Percentiles rank a stretch among this genome's conserved stretches.
Conservation (phyloP, 2,329 filamentous ascomycete species). For the Curvularia spicifera region DNA sequence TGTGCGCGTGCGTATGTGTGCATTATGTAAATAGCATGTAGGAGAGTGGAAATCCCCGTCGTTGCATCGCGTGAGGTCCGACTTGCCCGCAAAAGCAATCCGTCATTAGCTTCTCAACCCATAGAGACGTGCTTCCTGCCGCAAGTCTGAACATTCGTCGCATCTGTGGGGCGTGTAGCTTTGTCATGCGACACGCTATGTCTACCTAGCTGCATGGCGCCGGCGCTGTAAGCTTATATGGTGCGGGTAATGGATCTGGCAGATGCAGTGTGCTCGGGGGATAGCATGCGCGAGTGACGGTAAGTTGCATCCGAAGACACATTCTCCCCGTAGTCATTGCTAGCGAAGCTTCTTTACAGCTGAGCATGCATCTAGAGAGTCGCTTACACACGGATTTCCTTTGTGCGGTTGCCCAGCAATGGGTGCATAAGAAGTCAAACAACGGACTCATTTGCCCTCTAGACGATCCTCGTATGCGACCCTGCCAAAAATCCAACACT, state of each 20-base stretch:
- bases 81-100: constrained; percentile 15
- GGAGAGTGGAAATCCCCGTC: constrained; percentile 19
- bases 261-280: constrained; percentile 31
- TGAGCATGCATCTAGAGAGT: constrained; percentile 1
- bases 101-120: constrained; percentile 21
- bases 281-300: constrained; percentile 19
- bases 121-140: constrained; percentile 21
- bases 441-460: constrained; percentile 34
- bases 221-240: constrained; percentile 25
- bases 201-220: constrained; percentile 23
- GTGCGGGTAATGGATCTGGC: constrained; percentile 33
- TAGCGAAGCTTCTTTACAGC: constrained; percentile 15
- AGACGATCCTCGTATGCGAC: constrained; percentile 33
- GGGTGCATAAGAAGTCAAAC: constrained; percentile 32
- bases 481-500: constrained; percentile 24
- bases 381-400: constrained; percentile 2
- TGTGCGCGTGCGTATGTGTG: neutral
- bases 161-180: constrained; percentile 27
- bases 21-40: no score
- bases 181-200: constrained; percentile 24
- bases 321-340: constrained; percentile 15
- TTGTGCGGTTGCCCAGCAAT: constrained; percentile 13
- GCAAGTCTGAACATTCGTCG: constrained; percentile 24
- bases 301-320: constrained; percentile 30
- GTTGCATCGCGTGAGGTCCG: constrained; percentile 14